Evolutionary conservation across 768 basidiomycete genomes (phyloP), one percentile per base, ranked within the genome.

Genomic region (Russula sp.): DNA sequence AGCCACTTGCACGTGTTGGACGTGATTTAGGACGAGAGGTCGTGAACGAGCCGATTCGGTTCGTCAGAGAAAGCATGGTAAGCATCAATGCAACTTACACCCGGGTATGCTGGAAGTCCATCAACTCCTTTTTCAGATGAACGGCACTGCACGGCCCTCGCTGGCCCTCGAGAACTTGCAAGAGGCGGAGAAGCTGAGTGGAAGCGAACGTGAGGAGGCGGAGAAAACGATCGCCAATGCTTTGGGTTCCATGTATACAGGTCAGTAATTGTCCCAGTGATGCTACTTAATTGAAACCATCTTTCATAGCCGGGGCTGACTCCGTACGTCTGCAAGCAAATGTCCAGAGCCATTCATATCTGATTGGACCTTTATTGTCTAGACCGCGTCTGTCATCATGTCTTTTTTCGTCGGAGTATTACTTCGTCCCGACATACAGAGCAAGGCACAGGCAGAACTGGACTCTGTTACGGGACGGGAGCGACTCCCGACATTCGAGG

Each of bases 1-100:
- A 58, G 49, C 55, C 62, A 4, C 44, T 63, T 34, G 56, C 56
- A 3, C 55, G 56, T 5, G 4, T 22, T 0, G 62, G 48, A 4
- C n/a, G 10, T 22, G 18, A 58, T 20, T 0, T 64, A 3, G 47
- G 52, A 5, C 35, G 27, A 10, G 34, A 48, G 20, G 42, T 31
- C 16, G 4, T 59, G 18, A 13, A 60, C 44, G 31, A 10, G 3
- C 63, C 57, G 4, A 54, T 47, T 22, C n/a, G 16, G 9, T 64
- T 53, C 3, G 62, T 59, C n/a, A 64, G n/a, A 40, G 49, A 64
- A 44, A 34, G 47, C 32, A 55, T 64, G 50, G 62, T 57, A 52
- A 31, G 35, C 2, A 3, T 45, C n/a, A 11, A 32, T 32, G 16
- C 20, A 32, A 39, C 20, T 40, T 37, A 6, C 35, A 40, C 40